phyloP scores from a whole-genome alignment of 1,284 basidiomycete species.

The Cutaneotrichosporon cutaneum region DNA sequence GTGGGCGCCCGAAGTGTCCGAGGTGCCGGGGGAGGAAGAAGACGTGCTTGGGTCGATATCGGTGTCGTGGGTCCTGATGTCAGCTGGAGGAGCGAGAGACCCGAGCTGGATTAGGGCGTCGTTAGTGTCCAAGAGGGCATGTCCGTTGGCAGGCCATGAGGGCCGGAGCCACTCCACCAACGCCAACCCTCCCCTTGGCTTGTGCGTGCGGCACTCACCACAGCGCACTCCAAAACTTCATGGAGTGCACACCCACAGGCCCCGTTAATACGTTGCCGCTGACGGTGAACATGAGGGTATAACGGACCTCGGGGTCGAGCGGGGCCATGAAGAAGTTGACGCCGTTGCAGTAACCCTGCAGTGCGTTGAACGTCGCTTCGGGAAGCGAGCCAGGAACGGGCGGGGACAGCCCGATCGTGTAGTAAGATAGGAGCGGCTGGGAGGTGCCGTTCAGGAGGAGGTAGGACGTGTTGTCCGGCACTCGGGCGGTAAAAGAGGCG shows the following conservation, averaged over 20 bases:
- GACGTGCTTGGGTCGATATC: not conserved
- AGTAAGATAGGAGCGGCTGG: constrained; percentile 1
- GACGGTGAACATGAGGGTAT: constrained; percentile 1
- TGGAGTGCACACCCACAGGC: not conserved
- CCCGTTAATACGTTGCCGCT: not conserved
- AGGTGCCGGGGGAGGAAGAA: not conserved
- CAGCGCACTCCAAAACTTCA: constrained; percentile 1
- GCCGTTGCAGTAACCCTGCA: constrained; percentile 1
- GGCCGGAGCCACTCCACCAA: no score
- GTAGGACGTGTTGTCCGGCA: constrained; percentile 18
- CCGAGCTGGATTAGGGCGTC: no score
- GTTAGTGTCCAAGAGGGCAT: no score
- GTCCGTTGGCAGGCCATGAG: no score
- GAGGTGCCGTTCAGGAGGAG: constrained; percentile 16
- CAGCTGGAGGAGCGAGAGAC: not conserved
- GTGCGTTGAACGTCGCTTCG: not conserved
- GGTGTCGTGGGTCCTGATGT: not conserved
- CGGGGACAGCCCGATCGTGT: constrained; percentile 8
- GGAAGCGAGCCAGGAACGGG: not conserved
- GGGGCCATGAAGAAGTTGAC: constrained; percentile 6
- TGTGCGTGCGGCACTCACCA: no score
- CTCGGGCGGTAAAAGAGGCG: not conserved
- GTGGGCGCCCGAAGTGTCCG: not conserved
- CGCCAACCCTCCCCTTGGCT: no score
- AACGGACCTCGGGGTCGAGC: constrained; percentile 8